A percentile compares a stretch with the other conserved stretches of the same genome.
Evolutionary conservation across 495 filamentous ascomycete genomes (phyloP).

Genomic region (Xylaria nigripes): DNA sequence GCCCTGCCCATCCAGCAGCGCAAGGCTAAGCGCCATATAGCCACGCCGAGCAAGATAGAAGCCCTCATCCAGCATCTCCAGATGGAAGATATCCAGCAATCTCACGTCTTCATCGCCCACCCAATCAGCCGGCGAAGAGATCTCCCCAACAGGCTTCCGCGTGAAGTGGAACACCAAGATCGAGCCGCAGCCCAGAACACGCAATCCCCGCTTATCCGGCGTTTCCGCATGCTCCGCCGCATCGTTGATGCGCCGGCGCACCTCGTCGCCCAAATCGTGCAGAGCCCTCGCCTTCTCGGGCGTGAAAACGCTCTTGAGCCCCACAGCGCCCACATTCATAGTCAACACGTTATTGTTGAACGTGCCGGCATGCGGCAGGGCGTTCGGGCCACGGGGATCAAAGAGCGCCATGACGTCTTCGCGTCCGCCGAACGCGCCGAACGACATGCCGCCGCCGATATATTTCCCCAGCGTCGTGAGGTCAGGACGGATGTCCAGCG

Average conservation of each 20-base stretch:
- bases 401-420: slow-evolving; percentile 47
- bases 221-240: not conserved
- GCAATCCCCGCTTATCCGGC: slow-evolving; percentile 11
- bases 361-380: slow-evolving; percentile 50
- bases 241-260: slow-evolving; percentile 27
- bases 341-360: slow-evolving; percentile 61
- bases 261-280: slow-evolving; percentile 31
- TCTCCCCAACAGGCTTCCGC: slow-evolving; percentile 14
- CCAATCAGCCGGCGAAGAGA: slow-evolving; percentile 19
- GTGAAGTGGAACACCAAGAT: slow-evolving; percentile 39
- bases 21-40: slow-evolving; percentile 35
- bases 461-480: slow-evolving; percentile 57
- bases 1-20: slow-evolving; percentile 32
- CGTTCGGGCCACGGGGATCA: slow-evolving; percentile 34
- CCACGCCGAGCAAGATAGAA: slow-evolving; percentile 42
- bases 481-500: slow-evolving; percentile 43
- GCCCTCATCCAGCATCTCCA: slow-evolving; percentile 40
- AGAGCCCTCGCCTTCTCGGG: slow-evolving; percentile 30
- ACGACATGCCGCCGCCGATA: slow-evolving; percentile 53
- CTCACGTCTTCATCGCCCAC: slow-evolving; percentile 18
- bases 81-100: slow-evolving; percentile 42
- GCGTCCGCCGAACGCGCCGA: slow-evolving; percentile 56
- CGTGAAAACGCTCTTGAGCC: slow-evolving; percentile 35
- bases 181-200: slow-evolving; percentile 36
- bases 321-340: slow-evolving; percentile 47